These are phyloP conservation scores for Odonthalia washingtoniensis DNA, from an alignment of 31 red algal species.

Conservation along the genomic window DNA sequence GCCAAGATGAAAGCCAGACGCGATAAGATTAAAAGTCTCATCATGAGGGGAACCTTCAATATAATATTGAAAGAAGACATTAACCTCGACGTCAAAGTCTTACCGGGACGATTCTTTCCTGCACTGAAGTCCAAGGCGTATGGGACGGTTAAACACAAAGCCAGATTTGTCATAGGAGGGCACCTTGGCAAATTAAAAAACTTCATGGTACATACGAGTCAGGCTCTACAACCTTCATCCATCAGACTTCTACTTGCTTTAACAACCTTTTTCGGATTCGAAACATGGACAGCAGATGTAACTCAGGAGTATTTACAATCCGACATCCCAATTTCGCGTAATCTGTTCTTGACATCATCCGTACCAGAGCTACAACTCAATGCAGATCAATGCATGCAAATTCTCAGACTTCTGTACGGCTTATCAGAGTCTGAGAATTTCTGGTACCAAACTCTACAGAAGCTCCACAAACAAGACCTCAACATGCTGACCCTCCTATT, in stretches of 20 bases:
- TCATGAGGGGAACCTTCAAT: slow-evolving; percentile 28
- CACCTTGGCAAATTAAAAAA: slow-evolving; percentile 34
- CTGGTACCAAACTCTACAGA: slow-evolving; percentile 31
- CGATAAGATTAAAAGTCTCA: slow-evolving; percentile 18
- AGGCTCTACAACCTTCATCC: slow-evolving; percentile 41
- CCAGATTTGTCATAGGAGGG: slow-evolving; percentile 30
- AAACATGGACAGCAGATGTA: slow-evolving; percentile 38
- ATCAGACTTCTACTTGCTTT: slow-evolving; percentile 34
- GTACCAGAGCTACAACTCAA: slow-evolving; percentile 46
- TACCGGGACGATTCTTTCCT: slow-evolving; percentile 39
- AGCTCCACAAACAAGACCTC: slow-evolving; percentile 2
- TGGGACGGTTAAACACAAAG: slow-evolving; percentile 17
- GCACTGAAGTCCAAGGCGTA: slow-evolving; percentile 37
- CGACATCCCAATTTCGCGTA: slow-evolving; percentile 18
- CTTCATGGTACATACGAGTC: slow-evolving; percentile 37
- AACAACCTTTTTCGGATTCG: neutral
- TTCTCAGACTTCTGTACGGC: slow-evolving; percentile 49
- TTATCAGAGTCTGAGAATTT: slow-evolving; percentile 21
- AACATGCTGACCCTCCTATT: slow-evolving; percentile 17
- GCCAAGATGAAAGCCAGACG: too few relatives aligned
- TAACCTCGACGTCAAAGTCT: slow-evolving; percentile 28
- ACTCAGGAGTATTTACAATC: slow-evolving; percentile 46
- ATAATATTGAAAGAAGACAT: slow-evolving; percentile 43
- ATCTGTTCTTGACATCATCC: slow-evolving; percentile 27
- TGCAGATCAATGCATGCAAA: slow-evolving; percentile 15